Evolutionary conservation across 2,329 filamentous ascomycete genomes (phyloP).

Genomic region (Leptographium flavum): DNA sequence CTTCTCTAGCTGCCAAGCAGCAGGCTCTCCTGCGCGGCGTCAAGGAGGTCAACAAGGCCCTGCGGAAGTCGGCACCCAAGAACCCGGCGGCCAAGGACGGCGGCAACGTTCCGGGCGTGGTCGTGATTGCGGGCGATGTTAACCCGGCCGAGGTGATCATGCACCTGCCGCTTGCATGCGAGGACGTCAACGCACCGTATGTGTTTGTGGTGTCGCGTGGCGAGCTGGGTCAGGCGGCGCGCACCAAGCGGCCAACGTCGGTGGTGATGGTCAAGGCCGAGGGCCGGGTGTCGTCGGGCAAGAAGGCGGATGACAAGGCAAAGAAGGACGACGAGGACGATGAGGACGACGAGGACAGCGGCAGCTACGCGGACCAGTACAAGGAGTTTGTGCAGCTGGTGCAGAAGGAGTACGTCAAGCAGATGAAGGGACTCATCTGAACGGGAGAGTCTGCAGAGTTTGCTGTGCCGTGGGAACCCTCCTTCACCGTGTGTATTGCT

Average conservation of each 20-base stretch:
- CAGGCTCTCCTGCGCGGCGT: constrained; percentile 95
- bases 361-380: constrained; percentile 50
- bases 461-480: neutral
- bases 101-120: constrained; percentile 49
- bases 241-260: constrained; percentile 90
- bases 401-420: constrained; percentile 49
- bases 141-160: constrained; percentile 98
- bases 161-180: constrained; percentile 93
- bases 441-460: neutral
- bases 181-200: constrained; percentile 95
- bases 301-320: constrained; percentile 35
- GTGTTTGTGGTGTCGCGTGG: constrained; percentile 87
- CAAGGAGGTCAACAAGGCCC: constrained; percentile 96
- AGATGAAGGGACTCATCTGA: constrained; percentile 23
- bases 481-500: too few relatives aligned
- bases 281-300: constrained; percentile 10
- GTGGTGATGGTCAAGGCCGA: constrained; percentile 64
- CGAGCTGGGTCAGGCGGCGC: constrained; percentile 83
- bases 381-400: constrained; percentile 50
- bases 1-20: constrained; percentile 66
- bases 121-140: constrained; percentile 93
- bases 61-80: constrained; percentile 74
- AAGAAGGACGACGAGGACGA: constrained; percentile 24
- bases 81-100: constrained; percentile 39
- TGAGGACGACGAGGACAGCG: constrained; percentile 35